These are phyloP conservation scores for Senna siamea DNA, from an alignment of 306 rosid genomes.

Conservation along the genomic window DNA sequence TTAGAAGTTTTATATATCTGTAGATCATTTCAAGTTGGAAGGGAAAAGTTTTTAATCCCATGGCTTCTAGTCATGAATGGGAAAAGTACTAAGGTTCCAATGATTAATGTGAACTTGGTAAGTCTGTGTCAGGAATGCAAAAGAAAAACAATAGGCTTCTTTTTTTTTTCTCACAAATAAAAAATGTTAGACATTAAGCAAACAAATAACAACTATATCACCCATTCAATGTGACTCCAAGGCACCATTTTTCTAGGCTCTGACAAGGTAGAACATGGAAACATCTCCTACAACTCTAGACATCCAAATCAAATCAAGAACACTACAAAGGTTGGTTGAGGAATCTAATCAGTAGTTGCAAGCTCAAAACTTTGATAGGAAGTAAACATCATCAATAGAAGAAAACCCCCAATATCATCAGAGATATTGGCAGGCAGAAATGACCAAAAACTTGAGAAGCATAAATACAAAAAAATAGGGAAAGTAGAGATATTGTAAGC, in stretches of 20 bases:
- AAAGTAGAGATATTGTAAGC: no score
- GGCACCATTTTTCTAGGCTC: background rate
- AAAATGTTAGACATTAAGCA: background rate
- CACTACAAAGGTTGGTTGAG: background rate
- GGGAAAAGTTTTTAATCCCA: conserved; percentile 83
- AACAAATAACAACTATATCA: background rate
- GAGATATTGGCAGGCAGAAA: background rate
- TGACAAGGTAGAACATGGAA: background rate
- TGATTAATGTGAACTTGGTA: conserved; percentile 87
- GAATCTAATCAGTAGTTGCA: background rate
- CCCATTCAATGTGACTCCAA: background rate
- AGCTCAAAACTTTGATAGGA: background rate
- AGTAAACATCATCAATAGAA: background rate
- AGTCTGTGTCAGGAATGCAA: conserved; percentile 31
- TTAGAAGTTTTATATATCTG: conserved; percentile 28
- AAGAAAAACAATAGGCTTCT: background rate
- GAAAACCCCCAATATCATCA: background rate
- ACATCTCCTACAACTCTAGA: background rate
- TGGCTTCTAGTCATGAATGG: conserved; percentile 96
- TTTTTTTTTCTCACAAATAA: no score
- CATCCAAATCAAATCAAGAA: background rate
- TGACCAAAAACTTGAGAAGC: background rate
- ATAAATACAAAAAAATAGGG: background rate
- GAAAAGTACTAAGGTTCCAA: conserved; percentile 84
- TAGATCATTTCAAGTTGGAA: conserved; percentile 98